Conservation (phyloP, 1,284 basidiomycete genomes). For the Melanopsichium pennsylvanicum region DNA sequence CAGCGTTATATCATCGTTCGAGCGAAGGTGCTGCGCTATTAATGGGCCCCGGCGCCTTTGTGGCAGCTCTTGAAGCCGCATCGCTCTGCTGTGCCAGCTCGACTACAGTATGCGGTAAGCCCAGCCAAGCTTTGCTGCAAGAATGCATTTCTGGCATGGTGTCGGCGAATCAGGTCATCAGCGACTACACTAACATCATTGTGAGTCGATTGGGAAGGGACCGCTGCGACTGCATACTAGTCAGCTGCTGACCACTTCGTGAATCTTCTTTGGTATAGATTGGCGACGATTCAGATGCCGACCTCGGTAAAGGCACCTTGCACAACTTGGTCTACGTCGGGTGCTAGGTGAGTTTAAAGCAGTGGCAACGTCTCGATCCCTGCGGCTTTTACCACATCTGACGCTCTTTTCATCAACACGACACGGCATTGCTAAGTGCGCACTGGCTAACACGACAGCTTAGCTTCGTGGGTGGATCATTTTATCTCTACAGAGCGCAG, state of each 20-base stretch:
- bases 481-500: slow-evolving; percentile 24
- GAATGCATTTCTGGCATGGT: slow-evolving; percentile 43
- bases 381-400: neutral
- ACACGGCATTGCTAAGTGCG: slow-evolving; percentile 12
- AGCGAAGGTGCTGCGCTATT: slow-evolving; percentile 21
- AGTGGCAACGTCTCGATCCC: neutral
- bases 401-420: neutral
- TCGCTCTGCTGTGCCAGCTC: slow-evolving; percentile 4
- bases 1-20: slow-evolving; percentile 43
- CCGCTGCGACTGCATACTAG: too few relatives aligned
- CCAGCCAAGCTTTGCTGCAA: slow-evolving; percentile 25
- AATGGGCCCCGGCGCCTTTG: slow-evolving; percentile 40
- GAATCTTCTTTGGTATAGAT: slow-evolving; percentile 13
- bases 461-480: slow-evolving; percentile 31
- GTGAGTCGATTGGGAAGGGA: too few relatives aligned
- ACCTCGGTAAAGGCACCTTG: slow-evolving; percentile 40
- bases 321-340: slow-evolving; percentile 35
- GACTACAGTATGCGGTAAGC: slow-evolving; percentile 36
- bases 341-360: slow-evolving; percentile 29
- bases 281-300: slow-evolving; percentile 40
- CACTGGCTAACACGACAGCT: slow-evolving; percentile 32
- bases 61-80: slow-evolving; percentile 34
- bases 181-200: slow-evolving; percentile 29
- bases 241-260: neutral
- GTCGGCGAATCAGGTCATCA: neutral